Percentiles rank a stretch among this genome's conserved stretches.
These are phyloP conservation scores for Nicotiana paniculata DNA, from an alignment of 257 asterid species.

Conservation along the genomic window DNA sequence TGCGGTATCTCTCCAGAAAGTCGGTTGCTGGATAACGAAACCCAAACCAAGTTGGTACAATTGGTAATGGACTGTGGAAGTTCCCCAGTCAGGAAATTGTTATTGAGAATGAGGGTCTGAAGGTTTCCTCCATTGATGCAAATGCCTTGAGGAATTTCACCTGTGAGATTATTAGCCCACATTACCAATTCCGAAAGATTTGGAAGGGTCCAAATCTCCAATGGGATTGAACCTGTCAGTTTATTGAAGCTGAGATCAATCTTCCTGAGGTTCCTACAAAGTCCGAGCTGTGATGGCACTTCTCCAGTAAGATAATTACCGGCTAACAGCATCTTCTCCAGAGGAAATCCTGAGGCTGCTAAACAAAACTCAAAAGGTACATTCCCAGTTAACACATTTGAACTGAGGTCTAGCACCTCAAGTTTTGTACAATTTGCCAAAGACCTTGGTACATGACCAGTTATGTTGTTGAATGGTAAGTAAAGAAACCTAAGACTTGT, in stretches of 20 bases:
- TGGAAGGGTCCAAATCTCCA: slow-evolving; percentile 66
- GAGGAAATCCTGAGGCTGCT: slow-evolving; percentile 23
- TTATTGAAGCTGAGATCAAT: slow-evolving; percentile 85
- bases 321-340: slow-evolving; percentile 57
- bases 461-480: slow-evolving; percentile 60
- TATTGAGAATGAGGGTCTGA: slow-evolving; percentile 80
- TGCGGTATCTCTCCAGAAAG: slow-evolving; percentile 64
- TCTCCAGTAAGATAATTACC: slow-evolving; percentile 58
- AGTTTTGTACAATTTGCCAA: slow-evolving; percentile 51
- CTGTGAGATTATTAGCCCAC: slow-evolving; percentile 83
- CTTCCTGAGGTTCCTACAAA: slow-evolving; percentile 45
- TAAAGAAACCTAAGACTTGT: slow-evolving; percentile 42
- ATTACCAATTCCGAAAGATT: slow-evolving; percentile 59
- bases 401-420: slow-evolving; percentile 71
- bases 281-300: slow-evolving; percentile 59
- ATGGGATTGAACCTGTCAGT: slow-evolving; percentile 53
- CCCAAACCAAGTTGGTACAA: slow-evolving; percentile 85
- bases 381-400: slow-evolving; percentile 56
- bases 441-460: slow-evolving; percentile 59
- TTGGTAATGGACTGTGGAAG: slow-evolving; percentile 71
- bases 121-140: slow-evolving; percentile 80
- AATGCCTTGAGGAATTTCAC: slow-evolving; percentile 73
- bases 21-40: slow-evolving; percentile 70
- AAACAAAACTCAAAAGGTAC: slow-evolving; percentile 68
- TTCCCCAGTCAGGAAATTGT: slow-evolving; percentile 56